Base-by-base conservation (phyloP, 1,139 yeast genomes). In the Yamadazyma atlantica region DNA sequence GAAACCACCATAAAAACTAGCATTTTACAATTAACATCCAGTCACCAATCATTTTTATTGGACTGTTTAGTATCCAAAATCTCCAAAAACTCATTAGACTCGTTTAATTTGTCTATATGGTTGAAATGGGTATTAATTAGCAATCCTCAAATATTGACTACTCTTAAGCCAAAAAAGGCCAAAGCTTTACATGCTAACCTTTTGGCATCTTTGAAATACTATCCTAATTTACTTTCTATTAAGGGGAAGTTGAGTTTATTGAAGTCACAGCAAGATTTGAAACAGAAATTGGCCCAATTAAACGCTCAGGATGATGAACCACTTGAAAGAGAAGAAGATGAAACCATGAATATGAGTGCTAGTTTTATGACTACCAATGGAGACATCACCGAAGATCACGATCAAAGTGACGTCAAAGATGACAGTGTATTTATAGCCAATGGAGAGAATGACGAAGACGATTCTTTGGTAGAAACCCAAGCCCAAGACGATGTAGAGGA, bases 111-210 rank as follows among this genome's bases (percentile, higher is more conserved):
- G 28, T 61, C 70, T 3, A 38, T 69, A 12, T 78, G 82, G 82
- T 58, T 78, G 42, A 73, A 73, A 51, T 73, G 76, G 74, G 42
- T 75, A 9, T 56, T 77, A 29, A 54, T 76, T 22, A 51, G 64
- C 10, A 70, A 73, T 42, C 36, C 35, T 51, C 59, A 42, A 54
- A 69, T 42, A 28, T 35, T 27, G 3, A 32, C 31, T 27, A 14
- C 35, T 16, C 34, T 42, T 1, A 41, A 41, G 22, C 30, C 35
- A 12, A 45, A 42, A 30, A 41, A 36, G 13, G 26, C 43, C 6
- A 32, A 36, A n/a, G 21, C 36, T 11, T 35, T 47, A 14, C 34
- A 44, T 19, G 62, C 57, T 38, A 44, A 53, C 4, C 57, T 77
- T 39, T 34, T 35, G 4, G 55, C 60, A 2, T 72, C 71, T 1